Evolutionary conservation across 2,329 filamentous ascomycete genomes (phyloP).

Genomic region (Trichoderma sp.): DNA sequence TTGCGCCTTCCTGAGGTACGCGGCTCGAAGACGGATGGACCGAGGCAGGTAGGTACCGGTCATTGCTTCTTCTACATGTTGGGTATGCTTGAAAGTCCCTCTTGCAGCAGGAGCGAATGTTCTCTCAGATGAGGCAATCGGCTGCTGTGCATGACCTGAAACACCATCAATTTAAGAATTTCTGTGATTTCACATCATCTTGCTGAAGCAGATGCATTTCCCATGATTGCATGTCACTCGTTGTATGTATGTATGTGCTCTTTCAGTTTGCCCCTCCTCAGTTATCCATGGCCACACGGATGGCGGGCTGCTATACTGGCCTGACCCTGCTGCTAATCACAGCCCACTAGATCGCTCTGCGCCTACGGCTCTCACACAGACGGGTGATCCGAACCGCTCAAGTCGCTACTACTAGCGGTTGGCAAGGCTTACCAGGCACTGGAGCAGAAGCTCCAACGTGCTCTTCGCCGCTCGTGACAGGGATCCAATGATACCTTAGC

Average conservation of each 20-base stretch:
- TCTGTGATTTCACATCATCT: slow-evolving; percentile 2
- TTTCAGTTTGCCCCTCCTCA: neutral
- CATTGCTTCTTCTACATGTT: no score
- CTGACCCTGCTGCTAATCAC: slow-evolving; percentile 1
- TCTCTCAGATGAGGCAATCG: neutral
- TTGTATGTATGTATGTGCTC: neutral
- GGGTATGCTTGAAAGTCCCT: no score
- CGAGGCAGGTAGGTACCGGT: no score
- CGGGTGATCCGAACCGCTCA: neutral
- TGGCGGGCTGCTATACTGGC: neutral
- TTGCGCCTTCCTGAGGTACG: no score
- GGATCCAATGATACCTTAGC: slow-evolving; percentile 19
- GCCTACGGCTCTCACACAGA: neutral
- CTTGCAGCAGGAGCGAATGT: neutral
- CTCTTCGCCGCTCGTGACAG: neutral
- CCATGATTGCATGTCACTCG: slow-evolving; percentile 5
- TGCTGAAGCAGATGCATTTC: neutral
- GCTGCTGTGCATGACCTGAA: no score
- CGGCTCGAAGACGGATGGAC: no score
- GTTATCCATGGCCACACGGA: no score
- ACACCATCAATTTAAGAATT: neutral
- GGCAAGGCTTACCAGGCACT: no score
- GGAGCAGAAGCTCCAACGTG: no score
- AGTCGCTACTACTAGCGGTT: neutral
- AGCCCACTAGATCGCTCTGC: slow-evolving; percentile 9